Evolutionary conservation across 1,284 basidiomycete species (phyloP).

Genomic region (Tremellales sp.): DNA sequence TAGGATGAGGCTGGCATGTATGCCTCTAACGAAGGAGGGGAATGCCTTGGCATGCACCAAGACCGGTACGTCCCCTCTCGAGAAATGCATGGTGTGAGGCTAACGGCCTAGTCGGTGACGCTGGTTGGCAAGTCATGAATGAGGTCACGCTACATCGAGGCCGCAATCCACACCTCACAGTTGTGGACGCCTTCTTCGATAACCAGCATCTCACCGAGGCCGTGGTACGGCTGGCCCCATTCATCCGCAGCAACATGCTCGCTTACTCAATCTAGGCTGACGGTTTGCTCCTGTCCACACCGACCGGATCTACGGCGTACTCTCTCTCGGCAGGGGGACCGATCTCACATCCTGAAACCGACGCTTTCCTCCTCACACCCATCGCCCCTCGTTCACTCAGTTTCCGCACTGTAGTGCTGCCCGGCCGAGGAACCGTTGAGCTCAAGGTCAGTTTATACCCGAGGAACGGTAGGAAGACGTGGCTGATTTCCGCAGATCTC

Average conservation of each 20-base stretch:
- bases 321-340: constrained; percentile 93
- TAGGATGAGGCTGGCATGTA: constrained; percentile 79
- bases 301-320: constrained; percentile 95
- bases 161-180: constrained; percentile 83
- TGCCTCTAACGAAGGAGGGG: constrained; percentile 63
- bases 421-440: constrained; percentile 72
- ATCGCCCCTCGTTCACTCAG: constrained; percentile 91
- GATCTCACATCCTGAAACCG: constrained; percentile 89
- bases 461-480: background rate
- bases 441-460: constrained; percentile 62
- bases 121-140: constrained; percentile 96
- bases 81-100: background rate
- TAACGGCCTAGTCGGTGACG: constrained; percentile 20
- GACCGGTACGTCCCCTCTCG: constrained; percentile 14
- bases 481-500: constrained; percentile 60
- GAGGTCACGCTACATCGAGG: constrained; percentile 92
- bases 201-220: constrained; percentile 92
- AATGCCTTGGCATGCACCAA: constrained; percentile 52
- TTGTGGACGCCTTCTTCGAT: constrained; percentile 93
- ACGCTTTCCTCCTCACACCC: constrained; percentile 85
- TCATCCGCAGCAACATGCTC: background rate
- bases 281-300: constrained; percentile 90
- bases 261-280: constrained; percentile 72
- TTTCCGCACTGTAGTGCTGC: constrained; percentile 87
- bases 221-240: constrained; percentile 55